Evolutionary conservation across 257 asterid genomes (phyloP).

Genomic region (Solanum habrochaites): DNA sequence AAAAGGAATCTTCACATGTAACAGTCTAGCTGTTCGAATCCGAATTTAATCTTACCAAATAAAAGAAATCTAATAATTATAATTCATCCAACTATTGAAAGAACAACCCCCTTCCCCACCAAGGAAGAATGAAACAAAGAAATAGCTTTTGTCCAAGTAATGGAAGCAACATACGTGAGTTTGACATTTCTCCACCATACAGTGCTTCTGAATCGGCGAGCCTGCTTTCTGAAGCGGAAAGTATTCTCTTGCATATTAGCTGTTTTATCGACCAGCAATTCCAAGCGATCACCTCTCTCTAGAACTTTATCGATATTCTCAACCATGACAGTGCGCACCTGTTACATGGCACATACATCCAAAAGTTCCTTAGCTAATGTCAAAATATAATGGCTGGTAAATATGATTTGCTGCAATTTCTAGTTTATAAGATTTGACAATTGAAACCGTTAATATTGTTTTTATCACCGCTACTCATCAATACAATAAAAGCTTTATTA

Average conservation of each 20-base stretch:
- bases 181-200: constrained; percentile 99
- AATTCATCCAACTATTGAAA: not conserved
- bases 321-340: constrained; percentile 95
- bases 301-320: constrained; percentile 94
- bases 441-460: not conserved
- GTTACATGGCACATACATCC: constrained; percentile 5
- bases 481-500: not conserved
- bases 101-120: not conserved
- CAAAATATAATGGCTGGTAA: not conserved
- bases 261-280: constrained; percentile 91
- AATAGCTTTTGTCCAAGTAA: not conserved
- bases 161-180: constrained; percentile 58
- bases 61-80: not conserved
- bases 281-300: constrained; percentile 97
- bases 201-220: constrained; percentile 85
- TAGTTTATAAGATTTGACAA: not conserved
- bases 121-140: not conserved
- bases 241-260: constrained; percentile 91
- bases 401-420: not conserved
- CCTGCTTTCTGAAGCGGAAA: constrained; percentile 91
- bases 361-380: not conserved
- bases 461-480: not conserved
- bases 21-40: not conserved
- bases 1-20: not conserved
- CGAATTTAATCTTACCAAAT: not conserved